These are phyloP conservation scores for Plantago major DNA, from an alignment of 257 asterid species.

Conservation along the genomic window DNA sequence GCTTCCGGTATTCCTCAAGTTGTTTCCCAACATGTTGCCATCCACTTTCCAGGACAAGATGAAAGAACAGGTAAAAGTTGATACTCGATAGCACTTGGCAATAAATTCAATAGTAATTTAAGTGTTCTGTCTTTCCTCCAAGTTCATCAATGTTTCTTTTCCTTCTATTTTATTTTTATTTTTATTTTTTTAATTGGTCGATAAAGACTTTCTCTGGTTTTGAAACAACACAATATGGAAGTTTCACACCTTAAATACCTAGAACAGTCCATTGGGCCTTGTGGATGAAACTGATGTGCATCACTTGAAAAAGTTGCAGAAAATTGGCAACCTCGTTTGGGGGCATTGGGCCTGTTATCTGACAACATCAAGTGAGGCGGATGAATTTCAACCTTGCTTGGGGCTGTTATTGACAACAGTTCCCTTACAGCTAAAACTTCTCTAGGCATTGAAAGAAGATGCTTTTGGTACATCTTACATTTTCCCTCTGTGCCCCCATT, in stretches of 20 bases:
- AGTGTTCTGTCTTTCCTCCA: slow-evolving; percentile 13
- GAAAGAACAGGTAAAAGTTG: slow-evolving; percentile 90
- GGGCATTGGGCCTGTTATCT: too few relatives aligned
- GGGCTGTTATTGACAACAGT: slow-evolving; percentile 2
- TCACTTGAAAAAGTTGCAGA: not conserved
- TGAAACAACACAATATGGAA: not conserved
- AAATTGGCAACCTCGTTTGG: not conserved
- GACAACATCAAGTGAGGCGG: not conserved
- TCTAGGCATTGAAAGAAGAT: not conserved
- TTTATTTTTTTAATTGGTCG: slow-evolving; percentile 5
- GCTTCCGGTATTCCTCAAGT: slow-evolving; percentile 85
- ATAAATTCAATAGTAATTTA: slow-evolving; percentile 5
- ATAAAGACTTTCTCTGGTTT: slow-evolving; percentile 1
- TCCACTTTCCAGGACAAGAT: slow-evolving; percentile 99
- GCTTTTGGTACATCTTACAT: not conserved
- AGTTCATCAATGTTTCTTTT: not conserved
- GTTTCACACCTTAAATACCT: not conserved
- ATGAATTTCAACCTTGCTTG: not conserved
- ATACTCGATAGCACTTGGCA: slow-evolving; percentile 10
- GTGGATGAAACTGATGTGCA: not conserved
- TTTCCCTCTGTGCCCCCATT: not conserved
- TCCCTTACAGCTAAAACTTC: not conserved
- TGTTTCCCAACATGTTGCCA: slow-evolving; percentile 96
- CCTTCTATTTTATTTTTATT: too few relatives aligned
- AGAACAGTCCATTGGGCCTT: not conserved